Conservation (phyloP, 2,329 filamentous ascomycete species). For the Diplodia mutila region DNA sequence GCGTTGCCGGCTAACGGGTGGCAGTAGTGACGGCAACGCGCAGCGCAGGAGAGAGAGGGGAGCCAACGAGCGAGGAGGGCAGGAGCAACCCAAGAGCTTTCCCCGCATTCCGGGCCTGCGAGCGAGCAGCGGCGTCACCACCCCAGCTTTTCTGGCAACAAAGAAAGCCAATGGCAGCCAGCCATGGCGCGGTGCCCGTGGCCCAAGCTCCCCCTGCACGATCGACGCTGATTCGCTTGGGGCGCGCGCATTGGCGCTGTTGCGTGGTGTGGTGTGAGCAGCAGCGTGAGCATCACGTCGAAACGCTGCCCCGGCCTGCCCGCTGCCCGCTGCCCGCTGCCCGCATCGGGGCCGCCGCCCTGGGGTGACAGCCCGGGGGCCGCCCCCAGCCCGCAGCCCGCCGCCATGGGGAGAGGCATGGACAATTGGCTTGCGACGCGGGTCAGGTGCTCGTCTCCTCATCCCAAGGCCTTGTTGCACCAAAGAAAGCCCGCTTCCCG, state of each 20-base stretch:
- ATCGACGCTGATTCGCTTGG: slow-evolving; percentile 15
- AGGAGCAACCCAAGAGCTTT: slow-evolving; percentile 13
- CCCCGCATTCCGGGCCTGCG: slow-evolving; percentile 20
- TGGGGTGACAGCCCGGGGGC: slow-evolving; percentile 15
- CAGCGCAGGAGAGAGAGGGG: slow-evolving; percentile 1
- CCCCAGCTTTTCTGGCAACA: slow-evolving; percentile 17
- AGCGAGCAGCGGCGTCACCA: neutral
- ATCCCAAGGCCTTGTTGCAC: slow-evolving; percentile 24
- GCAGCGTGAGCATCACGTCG: slow-evolving; percentile 24
- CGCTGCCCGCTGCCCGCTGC: neutral
- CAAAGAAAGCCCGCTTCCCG: slow-evolving; percentile 23
- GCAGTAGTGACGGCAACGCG: slow-evolving; percentile 8
- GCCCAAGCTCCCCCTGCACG: slow-evolving; percentile 10
- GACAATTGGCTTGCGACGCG: neutral
- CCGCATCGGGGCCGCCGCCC: neutral
- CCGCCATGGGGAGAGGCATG: slow-evolving; percentile 10
- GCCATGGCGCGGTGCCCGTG: neutral
- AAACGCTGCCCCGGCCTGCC: neutral
- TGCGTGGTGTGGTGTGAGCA: slow-evolving; percentile 23
- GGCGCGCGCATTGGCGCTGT: slow-evolving; percentile 3
- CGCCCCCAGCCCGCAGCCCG: neutral
- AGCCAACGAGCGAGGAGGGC: neutral
- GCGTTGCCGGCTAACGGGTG: neutral
- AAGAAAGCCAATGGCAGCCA: slow-evolving; percentile 14
- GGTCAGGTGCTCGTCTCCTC: slow-evolving; percentile 27